Evolutionary conservation across 2,329 filamentous ascomycete genomes (phyloP).

Genomic region (Beauveria rudraprayagi): DNA sequence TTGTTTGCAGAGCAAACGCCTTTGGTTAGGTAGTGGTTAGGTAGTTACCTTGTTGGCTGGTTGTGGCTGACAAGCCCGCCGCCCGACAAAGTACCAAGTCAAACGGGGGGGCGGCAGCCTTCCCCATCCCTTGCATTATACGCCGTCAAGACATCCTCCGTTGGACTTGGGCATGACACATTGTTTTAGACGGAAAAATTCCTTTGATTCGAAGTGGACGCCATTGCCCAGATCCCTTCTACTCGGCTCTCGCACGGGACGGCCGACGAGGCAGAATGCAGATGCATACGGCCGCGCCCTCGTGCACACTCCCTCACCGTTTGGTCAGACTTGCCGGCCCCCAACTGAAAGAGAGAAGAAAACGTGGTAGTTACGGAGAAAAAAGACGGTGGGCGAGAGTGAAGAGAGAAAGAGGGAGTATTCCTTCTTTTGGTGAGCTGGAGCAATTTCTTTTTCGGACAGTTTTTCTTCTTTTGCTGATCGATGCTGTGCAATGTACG

Average conservation of each 20-base stretch:
- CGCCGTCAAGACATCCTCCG: not conserved
- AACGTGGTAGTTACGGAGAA: not conserved
- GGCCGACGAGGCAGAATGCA: too few species aligned
- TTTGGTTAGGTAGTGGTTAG: not conserved
- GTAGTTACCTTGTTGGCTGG: not conserved
- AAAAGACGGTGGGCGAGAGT: too few species aligned
- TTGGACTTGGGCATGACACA: not conserved
- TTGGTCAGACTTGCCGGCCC: not conserved
- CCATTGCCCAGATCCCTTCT: too few species aligned
- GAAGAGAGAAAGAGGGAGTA: too few species aligned
- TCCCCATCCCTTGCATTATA: not conserved
- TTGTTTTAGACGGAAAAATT: too few species aligned
- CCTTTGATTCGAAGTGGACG: too few species aligned
- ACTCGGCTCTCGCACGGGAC: too few species aligned
- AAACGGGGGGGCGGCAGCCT: not conserved
- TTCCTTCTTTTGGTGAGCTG: too few species aligned
- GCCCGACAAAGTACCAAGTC: not conserved
- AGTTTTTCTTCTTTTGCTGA: not conserved
- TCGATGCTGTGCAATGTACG: not conserved
- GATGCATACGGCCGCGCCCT: too few species aligned
- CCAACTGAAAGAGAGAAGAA: not conserved
- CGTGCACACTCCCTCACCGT: too few species aligned
- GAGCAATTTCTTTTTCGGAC: too few species aligned
- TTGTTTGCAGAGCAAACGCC: not conserved
- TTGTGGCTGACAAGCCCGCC: not conserved